phyloP scores from a whole-genome alignment of 257 asterid species.

The Capsicum chinense region DNA sequence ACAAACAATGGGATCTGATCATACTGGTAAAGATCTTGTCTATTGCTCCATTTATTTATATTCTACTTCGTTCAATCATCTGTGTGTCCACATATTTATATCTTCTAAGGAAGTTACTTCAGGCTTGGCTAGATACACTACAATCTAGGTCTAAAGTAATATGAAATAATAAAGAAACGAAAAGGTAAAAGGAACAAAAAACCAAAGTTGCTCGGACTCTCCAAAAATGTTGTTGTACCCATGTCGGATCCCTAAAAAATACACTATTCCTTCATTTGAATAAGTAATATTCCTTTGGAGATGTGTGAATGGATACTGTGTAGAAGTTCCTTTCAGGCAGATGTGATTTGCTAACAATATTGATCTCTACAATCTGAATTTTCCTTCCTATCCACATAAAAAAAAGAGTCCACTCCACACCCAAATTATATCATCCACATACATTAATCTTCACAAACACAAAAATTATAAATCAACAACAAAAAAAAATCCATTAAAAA shows the following conservation, averaged over 20 bases:
- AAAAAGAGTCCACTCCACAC: too few relatives aligned
- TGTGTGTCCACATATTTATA: too few relatives aligned
- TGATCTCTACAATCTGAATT: not conserved
- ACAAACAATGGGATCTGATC: slow-evolving; percentile 73
- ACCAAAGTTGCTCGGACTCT: too few relatives aligned
- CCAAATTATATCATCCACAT: too few relatives aligned
- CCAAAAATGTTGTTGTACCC: too few relatives aligned
- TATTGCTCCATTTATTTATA: not conserved
- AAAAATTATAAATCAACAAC: not conserved
- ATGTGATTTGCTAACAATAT: slow-evolving; percentile 41
- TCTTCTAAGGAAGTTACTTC: not conserved
- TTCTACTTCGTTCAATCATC: not conserved
- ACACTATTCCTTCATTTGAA: not conserved
- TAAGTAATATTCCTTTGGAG: slow-evolving; percentile 40
- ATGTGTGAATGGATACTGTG: slow-evolving; percentile 78
- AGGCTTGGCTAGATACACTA: not conserved
- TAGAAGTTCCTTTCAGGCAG: slow-evolving; percentile 72
- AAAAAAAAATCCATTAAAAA: not conserved
- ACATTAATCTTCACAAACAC: not conserved
- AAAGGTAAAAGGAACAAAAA: too few relatives aligned
- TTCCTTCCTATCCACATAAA: not conserved
- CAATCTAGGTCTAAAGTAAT: not conserved
- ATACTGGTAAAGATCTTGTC: slow-evolving; percentile 45
- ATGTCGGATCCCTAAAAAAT: too few relatives aligned
- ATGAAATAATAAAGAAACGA: too few relatives aligned